A percentile compares a stretch with the other conserved stretches of the same genome.
These are phyloP conservation scores for Acanthamoeba triangularis DNA, from an alignment of 208 protist species.

Conservation along the genomic window DNA sequence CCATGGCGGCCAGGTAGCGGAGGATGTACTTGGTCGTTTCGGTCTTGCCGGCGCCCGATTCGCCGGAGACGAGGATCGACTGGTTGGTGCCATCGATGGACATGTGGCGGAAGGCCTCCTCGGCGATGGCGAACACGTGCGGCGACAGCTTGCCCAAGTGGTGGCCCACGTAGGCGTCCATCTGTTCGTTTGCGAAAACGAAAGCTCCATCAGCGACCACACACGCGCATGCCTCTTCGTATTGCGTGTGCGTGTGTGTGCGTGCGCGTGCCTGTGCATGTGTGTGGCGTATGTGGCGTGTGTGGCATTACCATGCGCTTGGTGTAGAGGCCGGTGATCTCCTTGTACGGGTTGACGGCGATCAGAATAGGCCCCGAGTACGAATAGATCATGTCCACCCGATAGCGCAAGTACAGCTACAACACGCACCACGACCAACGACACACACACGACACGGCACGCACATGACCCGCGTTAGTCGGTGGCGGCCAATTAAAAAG, in stretches of 20 bases:
- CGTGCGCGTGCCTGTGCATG: too few relatives aligned
- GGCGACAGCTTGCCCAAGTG: constrained; percentile 80
- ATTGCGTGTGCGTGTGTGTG: too few relatives aligned
- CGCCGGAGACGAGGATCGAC: constrained; percentile 84
- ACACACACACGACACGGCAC: background rate
- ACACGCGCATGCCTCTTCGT: constrained; percentile 76
- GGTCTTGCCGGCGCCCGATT: constrained; percentile 86
- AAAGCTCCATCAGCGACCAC: constrained; percentile 80
- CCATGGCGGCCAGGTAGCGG: constrained; percentile 78
- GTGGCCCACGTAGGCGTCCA: constrained; percentile 71
- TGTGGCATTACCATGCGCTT: constrained; percentile 45
- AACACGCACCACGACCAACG: background rate
- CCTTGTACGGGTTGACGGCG: constrained; percentile 94
- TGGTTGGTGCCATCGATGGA: constrained; percentile 77
- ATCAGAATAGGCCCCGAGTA: constrained; percentile 69
- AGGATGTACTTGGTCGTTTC: constrained; percentile 85
- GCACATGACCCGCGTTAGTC: background rate
- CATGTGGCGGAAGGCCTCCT: constrained; percentile 74
- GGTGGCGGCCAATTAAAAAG: constrained; percentile 72
- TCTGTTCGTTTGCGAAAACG: background rate
- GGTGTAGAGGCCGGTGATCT: constrained; percentile 84
- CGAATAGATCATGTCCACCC: constrained; percentile 74
- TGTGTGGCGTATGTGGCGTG: too few relatives aligned
- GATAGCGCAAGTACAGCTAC: constrained; percentile 54
- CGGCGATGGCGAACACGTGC: constrained; percentile 86